Evolutionary conservation across 2,329 filamentous ascomycete species (phyloP).

Genomic region (Domatiomyces globalis): DNA sequence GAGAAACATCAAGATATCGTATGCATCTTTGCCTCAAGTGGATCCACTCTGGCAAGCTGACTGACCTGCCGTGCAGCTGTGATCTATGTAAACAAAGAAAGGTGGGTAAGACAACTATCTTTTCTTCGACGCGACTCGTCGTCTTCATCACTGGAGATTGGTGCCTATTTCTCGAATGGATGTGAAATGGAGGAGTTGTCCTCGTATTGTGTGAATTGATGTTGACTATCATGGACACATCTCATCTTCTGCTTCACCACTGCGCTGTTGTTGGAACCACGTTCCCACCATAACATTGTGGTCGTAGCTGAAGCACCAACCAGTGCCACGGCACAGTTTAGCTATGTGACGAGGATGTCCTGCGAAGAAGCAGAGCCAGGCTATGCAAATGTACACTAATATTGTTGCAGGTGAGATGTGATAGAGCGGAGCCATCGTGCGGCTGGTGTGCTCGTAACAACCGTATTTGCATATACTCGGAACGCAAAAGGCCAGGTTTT

Average conservation of each 20-base stretch:
- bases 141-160: neutral
- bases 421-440: constrained; percentile 46
- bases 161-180: too few species aligned
- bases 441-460: constrained; percentile 57
- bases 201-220: too few species aligned
- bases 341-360: too few species aligned
- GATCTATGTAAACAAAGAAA: constrained; percentile 32
- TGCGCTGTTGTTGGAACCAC: neutral
- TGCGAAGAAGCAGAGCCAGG: too few species aligned
- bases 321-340: neutral
- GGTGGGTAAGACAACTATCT: constrained; percentile 23
- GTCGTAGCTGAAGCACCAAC: neutral
- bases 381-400: too few species aligned
- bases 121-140: constrained; percentile 21
- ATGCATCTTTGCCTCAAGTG: neutral
- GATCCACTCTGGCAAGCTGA: neutral
- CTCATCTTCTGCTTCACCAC: neutral
- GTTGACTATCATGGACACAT: too few species aligned
- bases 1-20: neutral
- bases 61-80: constrained; percentile 21
- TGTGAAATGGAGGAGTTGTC: too few species aligned
- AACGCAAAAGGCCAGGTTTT: constrained; percentile 55
- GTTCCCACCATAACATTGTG: neutral
- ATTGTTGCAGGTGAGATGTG: constrained; percentile 12
- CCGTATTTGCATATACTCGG: constrained; percentile 53